These are phyloP conservation scores for Pezicula carpinea DNA, from an alignment of 2,329 filamentous ascomycete genomes.

Conservation along the genomic window DNA sequence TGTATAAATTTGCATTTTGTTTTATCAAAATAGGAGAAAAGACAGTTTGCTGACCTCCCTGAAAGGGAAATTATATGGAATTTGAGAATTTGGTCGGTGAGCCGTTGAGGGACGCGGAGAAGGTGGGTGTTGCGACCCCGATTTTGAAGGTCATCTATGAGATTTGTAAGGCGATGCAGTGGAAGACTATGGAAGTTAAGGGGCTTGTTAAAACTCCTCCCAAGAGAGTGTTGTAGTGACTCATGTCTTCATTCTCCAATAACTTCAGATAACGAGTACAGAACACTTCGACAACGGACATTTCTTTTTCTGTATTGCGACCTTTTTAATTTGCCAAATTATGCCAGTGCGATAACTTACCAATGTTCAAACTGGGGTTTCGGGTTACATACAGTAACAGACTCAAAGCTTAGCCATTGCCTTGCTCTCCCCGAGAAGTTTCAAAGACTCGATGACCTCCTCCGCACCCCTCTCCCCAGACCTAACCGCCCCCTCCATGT, in stretches of 20 bases:
- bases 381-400: too few relatives aligned
- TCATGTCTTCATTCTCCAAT: too few relatives aligned
- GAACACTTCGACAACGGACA: too few relatives aligned
- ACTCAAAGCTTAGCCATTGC: background rate
- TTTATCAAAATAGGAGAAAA: background rate
- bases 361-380: too few relatives aligned
- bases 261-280: too few relatives aligned
- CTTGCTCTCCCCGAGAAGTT: background rate
- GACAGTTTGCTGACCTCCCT: background rate
- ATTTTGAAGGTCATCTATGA: slow-evolving; percentile 47
- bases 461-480: slow-evolving; percentile 38
- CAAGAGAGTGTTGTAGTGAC: slow-evolving; percentile 6
- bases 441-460: slow-evolving; percentile 31
- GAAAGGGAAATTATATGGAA: slow-evolving; percentile 47
- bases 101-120: slow-evolving; percentile 43
- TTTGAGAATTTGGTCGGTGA: slow-evolving; percentile 51
- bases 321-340: too few relatives aligned
- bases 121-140: slow-evolving; percentile 44
- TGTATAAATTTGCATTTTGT: slow-evolving; percentile 8
- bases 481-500: slow-evolving; percentile 45
- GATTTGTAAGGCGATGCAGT: slow-evolving; percentile 44
- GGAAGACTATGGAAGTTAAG: slow-evolving; percentile 33
- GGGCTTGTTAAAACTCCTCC: slow-evolving; percentile 28
- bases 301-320: too few relatives aligned
- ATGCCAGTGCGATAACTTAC: too few relatives aligned